phyloP scores from a whole-genome alignment of 345 rosid species.

The Ceriops decandra region DNA sequence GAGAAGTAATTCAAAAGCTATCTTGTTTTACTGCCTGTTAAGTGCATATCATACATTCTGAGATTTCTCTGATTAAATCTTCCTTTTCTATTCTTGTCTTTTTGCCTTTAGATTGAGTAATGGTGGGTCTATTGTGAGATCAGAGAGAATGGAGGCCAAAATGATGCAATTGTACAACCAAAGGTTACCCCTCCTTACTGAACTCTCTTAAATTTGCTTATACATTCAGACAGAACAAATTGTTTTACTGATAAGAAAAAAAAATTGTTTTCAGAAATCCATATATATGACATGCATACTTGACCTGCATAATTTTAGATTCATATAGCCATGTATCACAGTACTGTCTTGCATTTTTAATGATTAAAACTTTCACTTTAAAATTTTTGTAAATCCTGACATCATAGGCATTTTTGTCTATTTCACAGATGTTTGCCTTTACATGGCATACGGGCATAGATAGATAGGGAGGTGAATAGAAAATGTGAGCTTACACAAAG shows the following conservation, averaged over 20 bases:
- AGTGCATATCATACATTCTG: slow-evolving; percentile 5
- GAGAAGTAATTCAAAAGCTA: slow-evolving; percentile 55
- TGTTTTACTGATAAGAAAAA: neutral
- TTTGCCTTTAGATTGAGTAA: slow-evolving; percentile 45
- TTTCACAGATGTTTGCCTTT: too few species aligned
- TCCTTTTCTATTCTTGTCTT: neutral
- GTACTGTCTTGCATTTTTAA: too few species aligned
- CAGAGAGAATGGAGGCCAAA: slow-evolving; percentile 77
- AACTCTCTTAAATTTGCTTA: neutral
- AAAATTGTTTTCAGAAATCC: neutral
- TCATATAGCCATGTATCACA: too few species aligned
- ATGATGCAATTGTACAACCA: slow-evolving; percentile 44
- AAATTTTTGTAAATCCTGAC: too few species aligned
- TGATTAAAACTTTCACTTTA: too few species aligned
- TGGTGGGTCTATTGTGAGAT: slow-evolving; percentile 68
- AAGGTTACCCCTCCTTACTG: slow-evolving; percentile 30
- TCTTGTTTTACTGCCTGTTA: slow-evolving; percentile 10
- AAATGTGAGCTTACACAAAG: too few species aligned
- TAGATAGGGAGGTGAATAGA: too few species aligned
- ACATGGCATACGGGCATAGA: too few species aligned
- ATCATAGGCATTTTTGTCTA: too few species aligned
- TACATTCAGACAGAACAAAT: too few species aligned
- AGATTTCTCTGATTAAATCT: slow-evolving; percentile 6
- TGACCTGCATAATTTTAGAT: too few species aligned
- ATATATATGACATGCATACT: too few species aligned